These are phyloP conservation scores for Verticillium zaregamsianum DNA, from an alignment of 2,329 filamentous ascomycete species.

Conservation along the genomic window DNA sequence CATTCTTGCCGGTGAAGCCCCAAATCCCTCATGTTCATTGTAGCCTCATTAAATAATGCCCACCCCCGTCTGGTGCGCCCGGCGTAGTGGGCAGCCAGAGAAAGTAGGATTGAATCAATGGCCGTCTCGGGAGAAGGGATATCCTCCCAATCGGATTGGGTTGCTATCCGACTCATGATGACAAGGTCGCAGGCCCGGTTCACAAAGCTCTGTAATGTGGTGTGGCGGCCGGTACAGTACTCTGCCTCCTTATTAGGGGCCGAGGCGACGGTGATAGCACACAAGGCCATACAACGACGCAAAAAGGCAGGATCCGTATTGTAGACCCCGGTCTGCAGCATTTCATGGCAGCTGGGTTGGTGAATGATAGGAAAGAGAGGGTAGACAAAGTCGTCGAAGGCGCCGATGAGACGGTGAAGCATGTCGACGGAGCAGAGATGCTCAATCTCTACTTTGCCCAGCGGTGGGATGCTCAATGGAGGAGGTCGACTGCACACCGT, in stretches of 20 bases:
- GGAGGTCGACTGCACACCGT: background rate
- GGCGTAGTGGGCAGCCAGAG: background rate
- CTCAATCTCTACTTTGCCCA: background rate
- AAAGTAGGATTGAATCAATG: background rate
- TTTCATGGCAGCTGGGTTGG: background rate
- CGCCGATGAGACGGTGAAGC: background rate
- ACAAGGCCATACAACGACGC: background rate
- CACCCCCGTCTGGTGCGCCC: background rate
- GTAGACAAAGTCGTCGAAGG: background rate
- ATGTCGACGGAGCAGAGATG: background rate
- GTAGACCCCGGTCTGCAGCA: background rate
- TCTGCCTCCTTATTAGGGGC: background rate
- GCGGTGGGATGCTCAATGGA: background rate
- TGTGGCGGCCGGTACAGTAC: background rate
- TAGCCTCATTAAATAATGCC: background rate
- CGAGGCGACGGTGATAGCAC: background rate
- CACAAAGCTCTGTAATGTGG: background rate
- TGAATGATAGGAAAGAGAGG: slow-evolving; percentile 1
- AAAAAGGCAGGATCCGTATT: background rate
- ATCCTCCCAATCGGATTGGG: background rate
- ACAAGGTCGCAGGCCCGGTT: background rate
- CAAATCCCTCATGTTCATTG: background rate
- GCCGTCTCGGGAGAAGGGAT: background rate
- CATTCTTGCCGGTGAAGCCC: background rate
- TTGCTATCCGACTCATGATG: background rate